Base-by-base conservation (phyloP, 805 yeast species). In the Ogataea nonfermentans region DNA sequence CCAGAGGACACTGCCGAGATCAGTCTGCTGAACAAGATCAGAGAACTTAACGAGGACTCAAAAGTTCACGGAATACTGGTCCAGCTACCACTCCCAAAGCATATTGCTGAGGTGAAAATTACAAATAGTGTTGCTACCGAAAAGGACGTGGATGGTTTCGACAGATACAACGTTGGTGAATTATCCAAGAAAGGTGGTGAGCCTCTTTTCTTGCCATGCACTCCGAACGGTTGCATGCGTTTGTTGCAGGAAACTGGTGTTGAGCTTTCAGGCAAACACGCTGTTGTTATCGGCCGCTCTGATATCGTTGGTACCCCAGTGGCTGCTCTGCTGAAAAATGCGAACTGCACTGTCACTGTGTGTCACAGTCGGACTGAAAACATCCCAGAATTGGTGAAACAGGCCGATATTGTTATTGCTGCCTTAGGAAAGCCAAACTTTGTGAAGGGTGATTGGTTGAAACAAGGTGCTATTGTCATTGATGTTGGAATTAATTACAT, bases 241-340 rank as follows among this genome's bases (percentile, higher is more conserved):
- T 66, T 85, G 47, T 66, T 85, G 43, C 65, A 76, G 48, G 71
- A 74, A 47, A 70, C 84, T 23, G 73, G 77, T 13, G 73, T 82
- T 15, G 61, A 66, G 7, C 57, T 84, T 32, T 57, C 66, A 23
- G 93, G 93, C 47, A 74, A 80, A 44, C 73, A 78, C 54, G 91
- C 90, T n/a, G 93, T 85, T 29, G 89, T 85, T 15, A 66, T 85
- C 47, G 95, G 95, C 34, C 75, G 95, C 65, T 82, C 90, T 26
- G 91, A 85, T 62, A 85, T 85, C 49, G 95, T 85, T 22, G 95
- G 95, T 45, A 76, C 81, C 38, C 95, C 95, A 28, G 78, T 84
- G 41, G 79, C 91, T 29, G 74, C 81, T 24, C 67, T 85, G 59
- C 68, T 85, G 55, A 81, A 77, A 54, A 78, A 79, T 59, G 76